Base-by-base conservation (phyloP, 139 green algal genomes). In the Coccomyxa sp. region DNA sequence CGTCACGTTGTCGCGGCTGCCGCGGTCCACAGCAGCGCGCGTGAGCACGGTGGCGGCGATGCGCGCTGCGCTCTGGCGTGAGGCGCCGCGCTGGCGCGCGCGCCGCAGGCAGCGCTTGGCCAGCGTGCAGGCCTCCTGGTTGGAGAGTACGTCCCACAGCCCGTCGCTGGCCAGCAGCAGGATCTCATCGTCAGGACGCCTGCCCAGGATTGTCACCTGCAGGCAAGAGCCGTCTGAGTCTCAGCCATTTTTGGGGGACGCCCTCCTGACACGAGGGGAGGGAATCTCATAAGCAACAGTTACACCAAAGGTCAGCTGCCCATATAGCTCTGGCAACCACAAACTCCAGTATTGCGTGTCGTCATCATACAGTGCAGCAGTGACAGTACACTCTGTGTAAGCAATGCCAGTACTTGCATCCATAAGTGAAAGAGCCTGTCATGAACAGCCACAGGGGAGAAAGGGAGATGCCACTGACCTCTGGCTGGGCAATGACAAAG, bases 101-200 rank as follows among this genome's bases (percentile, higher is more conserved):
- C 86, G 78, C 16, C 78, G 36, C 77, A 95, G 83, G 74, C 80
- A 87, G 73, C 88, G 86, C 79, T 89, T 85, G 24, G 91, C 91
- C 78, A 92, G 82, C 38, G 83, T 85, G 33, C 84, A 86, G 8
- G 91, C 89, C 82, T 96, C 91, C 76, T 95, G 86, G 78, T 93
- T 94, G 75, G 55, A 82, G 73, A 95, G 82, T 54, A 90, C 92
- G 44, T 95, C 91, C 91, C 91, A 95, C 68, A 95, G 72, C 2
- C 91, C 91, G 69, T 95, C 91, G 31, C 75, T 89, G 39, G 88
- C 91, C 84, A 95, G 76, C 40, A 95, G 84, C 78, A 95, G 68
- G 50, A 95, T 86, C 73, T 91, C 84, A 70, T 95, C 91, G 8
- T 81, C 79, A 34, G 70, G 38, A 50, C 83, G 80, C 37, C 85